Conservation (phyloP, 164 flowering plant species). For the Sextonia rubra region DNA sequence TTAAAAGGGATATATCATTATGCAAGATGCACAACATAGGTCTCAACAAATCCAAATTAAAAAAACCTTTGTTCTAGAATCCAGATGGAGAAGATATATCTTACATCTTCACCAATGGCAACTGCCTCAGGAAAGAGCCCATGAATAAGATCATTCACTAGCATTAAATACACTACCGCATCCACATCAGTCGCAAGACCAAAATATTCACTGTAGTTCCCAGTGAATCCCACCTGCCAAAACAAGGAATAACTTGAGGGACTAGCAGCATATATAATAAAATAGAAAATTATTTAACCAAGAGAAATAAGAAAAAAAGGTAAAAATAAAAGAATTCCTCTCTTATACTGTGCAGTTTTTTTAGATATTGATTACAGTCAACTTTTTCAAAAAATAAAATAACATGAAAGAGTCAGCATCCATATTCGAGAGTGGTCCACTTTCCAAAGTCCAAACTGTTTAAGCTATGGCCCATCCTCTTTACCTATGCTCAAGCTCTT, state of each 20-base stretch:
- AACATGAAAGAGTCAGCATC: background rate
- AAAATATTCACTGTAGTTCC: slow-evolving; percentile 93
- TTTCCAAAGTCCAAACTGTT: too few species aligned
- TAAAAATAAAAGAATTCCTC: background rate
- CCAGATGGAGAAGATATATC: slow-evolving; percentile 16
- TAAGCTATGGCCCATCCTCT: too few species aligned
- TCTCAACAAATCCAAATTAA: background rate
- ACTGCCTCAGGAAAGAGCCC: slow-evolving; percentile 95
- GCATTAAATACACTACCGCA: slow-evolving; percentile 91
- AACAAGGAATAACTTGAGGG: background rate
- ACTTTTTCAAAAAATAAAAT: too few species aligned
- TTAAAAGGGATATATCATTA: too few species aligned
- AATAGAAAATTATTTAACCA: background rate
- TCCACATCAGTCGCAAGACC: slow-evolving; percentile 93
- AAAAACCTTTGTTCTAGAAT: background rate
- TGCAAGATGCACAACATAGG: too few species aligned
- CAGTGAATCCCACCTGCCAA: slow-evolving; percentile 79
- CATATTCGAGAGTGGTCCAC: background rate
- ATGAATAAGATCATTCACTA: slow-evolving; percentile 91
- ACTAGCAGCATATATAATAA: background rate
- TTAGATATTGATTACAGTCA: too few species aligned
- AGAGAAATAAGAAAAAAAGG: background rate
- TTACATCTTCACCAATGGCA: slow-evolving; percentile 93
- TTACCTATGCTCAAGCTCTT: too few species aligned
- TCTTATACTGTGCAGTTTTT: too few species aligned